Percentiles rank a stretch among this genome's conserved stretches.
These are phyloP conservation scores for Podaxis sp. DNA, from an alignment of 768 basidiomycete genomes.

Conservation along the genomic window DNA sequence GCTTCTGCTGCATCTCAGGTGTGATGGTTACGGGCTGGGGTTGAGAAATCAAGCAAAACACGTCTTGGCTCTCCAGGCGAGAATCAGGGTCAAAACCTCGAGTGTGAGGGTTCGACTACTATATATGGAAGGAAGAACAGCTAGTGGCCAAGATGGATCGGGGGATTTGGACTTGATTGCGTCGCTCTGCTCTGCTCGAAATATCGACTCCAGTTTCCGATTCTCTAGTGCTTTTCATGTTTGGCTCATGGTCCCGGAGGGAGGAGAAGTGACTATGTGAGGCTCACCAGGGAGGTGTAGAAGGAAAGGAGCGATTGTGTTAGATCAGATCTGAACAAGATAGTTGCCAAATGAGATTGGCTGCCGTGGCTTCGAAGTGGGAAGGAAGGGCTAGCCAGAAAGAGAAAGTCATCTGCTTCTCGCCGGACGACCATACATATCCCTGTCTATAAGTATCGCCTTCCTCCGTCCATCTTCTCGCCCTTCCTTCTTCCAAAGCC, in stretches of 20 bases:
- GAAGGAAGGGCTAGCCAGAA: background rate
- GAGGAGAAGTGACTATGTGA: background rate
- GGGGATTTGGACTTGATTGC: background rate
- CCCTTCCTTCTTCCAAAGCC: constrained; percentile 16
- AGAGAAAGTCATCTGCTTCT: constrained; percentile 2
- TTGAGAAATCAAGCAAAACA: background rate
- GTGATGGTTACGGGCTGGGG: constrained; percentile 7
- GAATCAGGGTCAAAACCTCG: background rate
- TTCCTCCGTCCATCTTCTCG: constrained; percentile 17
- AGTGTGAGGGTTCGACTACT: background rate
- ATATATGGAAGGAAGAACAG: background rate
- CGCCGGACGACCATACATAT: constrained; percentile 6
- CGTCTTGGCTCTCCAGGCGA: background rate
- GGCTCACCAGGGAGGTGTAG: background rate
- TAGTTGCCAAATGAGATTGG: constrained; percentile 6
- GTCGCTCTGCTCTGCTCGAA: background rate
- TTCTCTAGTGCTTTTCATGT: background rate
- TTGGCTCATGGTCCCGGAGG: background rate
- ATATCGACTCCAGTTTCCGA: background rate
- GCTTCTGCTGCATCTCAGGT: background rate
- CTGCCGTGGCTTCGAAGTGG: constrained; percentile 6
- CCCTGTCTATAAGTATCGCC: constrained; percentile 21
- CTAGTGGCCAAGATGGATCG: background rate
- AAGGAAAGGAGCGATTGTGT: background rate
- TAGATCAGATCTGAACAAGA: background rate